Percentiles rank a stretch among this genome's conserved stretches.
Evolutionary conservation across 768 basidiomycete genomes (phyloP).

Genomic region (Boletus rufocinnamomeus): DNA sequence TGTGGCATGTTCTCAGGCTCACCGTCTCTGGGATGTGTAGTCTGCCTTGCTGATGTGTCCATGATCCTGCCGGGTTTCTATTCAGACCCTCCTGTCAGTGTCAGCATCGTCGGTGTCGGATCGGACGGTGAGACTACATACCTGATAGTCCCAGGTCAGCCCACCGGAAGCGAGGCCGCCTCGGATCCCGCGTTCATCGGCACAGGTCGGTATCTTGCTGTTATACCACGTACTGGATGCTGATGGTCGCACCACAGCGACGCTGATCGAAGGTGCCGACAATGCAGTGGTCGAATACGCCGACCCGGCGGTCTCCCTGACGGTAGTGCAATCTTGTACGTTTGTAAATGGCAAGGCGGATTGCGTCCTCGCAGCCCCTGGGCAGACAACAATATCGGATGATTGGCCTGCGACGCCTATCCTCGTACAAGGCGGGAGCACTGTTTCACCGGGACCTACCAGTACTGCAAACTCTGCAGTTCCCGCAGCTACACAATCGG

Average conservation of each 20-base stretch:
- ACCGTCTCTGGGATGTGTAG: not conserved
- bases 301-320: not conserved
- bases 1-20: not conserved
- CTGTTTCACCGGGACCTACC: not conserved
- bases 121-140: conserved; percentile 46
- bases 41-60: conserved; percentile 28
- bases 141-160: conserved; percentile 37
- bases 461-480: too few species aligned
- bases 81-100: conserved; percentile 40
- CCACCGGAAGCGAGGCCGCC: conserved; percentile 33
- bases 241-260: not conserved
- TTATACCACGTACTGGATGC: too few species aligned
- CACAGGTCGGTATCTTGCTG: conserved; percentile 33
- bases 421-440: conserved; percentile 14
- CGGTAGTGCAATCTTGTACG: not conserved
- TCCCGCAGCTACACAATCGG: conserved; percentile 5
- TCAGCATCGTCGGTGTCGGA: conserved; percentile 44
- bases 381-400: not conserved
- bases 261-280: not conserved
- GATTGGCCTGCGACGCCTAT: not conserved
- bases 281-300: not conserved
- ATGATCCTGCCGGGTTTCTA: conserved; percentile 49
- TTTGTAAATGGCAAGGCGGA: not conserved
- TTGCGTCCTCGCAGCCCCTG: not conserved
- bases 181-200: conserved; percentile 37